A percentile compares a stretch with the other conserved stretches of the same genome.
These are phyloP conservation scores for Cydonia oblonga DNA, from an alignment of 331 rosid genomes.

Conservation along the genomic window DNA sequence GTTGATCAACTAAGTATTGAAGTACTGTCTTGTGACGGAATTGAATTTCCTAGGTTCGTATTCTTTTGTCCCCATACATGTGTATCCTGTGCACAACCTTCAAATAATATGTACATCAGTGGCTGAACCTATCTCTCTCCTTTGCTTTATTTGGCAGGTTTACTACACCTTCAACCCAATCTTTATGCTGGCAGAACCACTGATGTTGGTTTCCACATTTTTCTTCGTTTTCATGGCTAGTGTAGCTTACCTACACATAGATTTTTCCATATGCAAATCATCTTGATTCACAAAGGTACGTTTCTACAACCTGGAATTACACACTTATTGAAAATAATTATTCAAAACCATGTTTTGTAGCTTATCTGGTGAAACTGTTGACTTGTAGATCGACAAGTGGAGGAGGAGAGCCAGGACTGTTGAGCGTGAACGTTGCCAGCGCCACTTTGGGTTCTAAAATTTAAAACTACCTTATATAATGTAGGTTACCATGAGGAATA, in stretches of 20 bases:
- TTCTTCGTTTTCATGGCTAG: conserved; percentile 67
- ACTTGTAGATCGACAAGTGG: conserved; percentile 18
- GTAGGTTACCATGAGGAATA: not conserved
- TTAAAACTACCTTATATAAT: not conserved
- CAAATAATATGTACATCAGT: not conserved
- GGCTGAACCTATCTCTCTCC: conserved; percentile 9
- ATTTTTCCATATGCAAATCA: conserved; percentile 65
- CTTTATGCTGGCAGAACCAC: conserved; percentile 95
- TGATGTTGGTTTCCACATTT: conserved; percentile 68
- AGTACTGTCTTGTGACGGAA: not conserved
- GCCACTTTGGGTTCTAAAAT: conserved; percentile 6
- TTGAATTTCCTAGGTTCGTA: not conserved
- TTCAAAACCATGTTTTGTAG: not conserved
- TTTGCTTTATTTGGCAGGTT: conserved; percentile 37
- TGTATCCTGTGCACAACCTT: not conserved
- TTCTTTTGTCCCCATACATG: not conserved
- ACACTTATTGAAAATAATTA: not conserved
- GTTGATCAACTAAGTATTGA: no score
- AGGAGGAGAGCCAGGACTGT: conserved; percentile 10
- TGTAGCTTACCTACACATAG: conserved; percentile 67
- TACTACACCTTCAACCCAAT: conserved; percentile 77
- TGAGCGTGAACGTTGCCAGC: not conserved
- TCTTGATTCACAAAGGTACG: conserved; percentile 12
- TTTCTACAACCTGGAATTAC: not conserved
- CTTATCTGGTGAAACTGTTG: conserved; percentile 2